Conservation (phyloP, 2,329 filamentous ascomycete species). For the Eurotiales sp. region DNA sequence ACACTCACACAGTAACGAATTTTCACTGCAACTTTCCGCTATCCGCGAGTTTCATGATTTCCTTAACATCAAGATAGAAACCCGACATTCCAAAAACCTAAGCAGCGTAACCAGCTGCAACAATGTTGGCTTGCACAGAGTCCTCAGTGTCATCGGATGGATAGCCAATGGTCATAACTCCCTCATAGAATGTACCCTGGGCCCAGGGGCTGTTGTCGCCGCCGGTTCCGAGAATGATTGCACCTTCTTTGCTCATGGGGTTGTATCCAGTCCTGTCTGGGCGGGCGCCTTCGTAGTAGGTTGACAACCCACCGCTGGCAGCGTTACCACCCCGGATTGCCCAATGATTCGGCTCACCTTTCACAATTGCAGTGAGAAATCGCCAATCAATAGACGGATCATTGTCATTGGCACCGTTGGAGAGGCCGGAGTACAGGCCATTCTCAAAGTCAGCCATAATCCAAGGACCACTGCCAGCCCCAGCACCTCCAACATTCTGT, state of each 20-base stretch:
- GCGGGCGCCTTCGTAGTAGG: slow-evolving; percentile 7
- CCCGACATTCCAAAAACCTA: too few species aligned
- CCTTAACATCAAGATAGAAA: too few species aligned
- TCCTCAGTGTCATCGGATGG: slow-evolving; percentile 9
- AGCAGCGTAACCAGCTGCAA: slow-evolving; percentile 7
- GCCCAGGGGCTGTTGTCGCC: slow-evolving; percentile 11
- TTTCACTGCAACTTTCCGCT: too few species aligned
- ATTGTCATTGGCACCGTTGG: neutral
- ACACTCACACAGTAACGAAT: too few species aligned
- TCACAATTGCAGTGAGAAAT: slow-evolving; percentile 9
- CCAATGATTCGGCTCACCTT: slow-evolving; percentile 7
- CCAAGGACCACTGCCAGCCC: slow-evolving; percentile 11
- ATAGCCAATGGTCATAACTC: slow-evolving; percentile 11
- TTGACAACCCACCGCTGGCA: slow-evolving; percentile 6
- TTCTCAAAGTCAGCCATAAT: slow-evolving; percentile 13
- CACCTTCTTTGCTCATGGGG: slow-evolving; percentile 11
- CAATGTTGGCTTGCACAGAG: slow-evolving; percentile 10
- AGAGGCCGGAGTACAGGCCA: slow-evolving; percentile 7
- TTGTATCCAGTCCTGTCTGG: slow-evolving; percentile 7
- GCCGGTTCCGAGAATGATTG: slow-evolving; percentile 12
- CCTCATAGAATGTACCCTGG: slow-evolving; percentile 14
- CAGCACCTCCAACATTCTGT: slow-evolving; percentile 4
- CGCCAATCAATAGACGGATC: slow-evolving; percentile 9
- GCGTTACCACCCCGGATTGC: slow-evolving; percentile 10
- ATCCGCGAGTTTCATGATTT: too few species aligned